Evolutionary conservation across 2,329 filamentous ascomycete genomes (phyloP).

Genomic region (Sporothrix inflata): DNA sequence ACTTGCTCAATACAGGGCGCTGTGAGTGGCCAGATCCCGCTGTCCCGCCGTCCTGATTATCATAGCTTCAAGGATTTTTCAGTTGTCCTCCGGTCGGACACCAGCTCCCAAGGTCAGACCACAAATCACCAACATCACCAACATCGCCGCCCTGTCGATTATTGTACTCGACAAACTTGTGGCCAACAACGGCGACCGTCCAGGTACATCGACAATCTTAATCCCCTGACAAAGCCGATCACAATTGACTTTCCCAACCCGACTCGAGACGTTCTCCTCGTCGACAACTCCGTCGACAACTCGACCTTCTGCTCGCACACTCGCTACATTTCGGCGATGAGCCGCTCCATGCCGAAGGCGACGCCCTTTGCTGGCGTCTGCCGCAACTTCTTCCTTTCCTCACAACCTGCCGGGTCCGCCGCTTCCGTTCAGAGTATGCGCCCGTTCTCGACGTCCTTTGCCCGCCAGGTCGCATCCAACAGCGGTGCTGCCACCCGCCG

Average conservation of each 20-base stretch:
- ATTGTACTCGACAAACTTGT: background rate
- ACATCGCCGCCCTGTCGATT: background rate
- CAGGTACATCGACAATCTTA: background rate
- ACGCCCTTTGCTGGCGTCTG: conserved; percentile 29
- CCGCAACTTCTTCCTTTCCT: conserved; percentile 15
- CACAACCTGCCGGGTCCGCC: background rate
- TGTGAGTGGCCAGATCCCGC: conserved; percentile 25
- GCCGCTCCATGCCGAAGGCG: conserved; percentile 28
- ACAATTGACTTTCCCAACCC: background rate
- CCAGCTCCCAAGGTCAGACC: conserved; percentile 6
- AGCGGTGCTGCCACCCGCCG: conserved; percentile 2
- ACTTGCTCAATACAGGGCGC: background rate
- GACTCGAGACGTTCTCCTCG: background rate
- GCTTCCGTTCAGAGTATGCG: background rate
- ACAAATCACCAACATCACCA: background rate
- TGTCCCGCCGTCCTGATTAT: conserved; percentile 14
- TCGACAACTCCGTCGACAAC: background rate
- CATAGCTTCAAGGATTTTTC: conserved; percentile 26
- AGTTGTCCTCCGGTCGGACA: background rate
- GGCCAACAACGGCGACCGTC: background rate
- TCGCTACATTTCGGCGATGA: conserved; percentile 17
- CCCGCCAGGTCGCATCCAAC: conserved; percentile 9
- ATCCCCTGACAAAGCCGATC: background rate
- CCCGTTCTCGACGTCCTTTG: conserved; percentile 20
- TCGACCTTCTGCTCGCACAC: background rate